Evolutionary conservation across 2,329 filamentous ascomycete species (phyloP).

Genomic region (Sporothrix inflata): DNA sequence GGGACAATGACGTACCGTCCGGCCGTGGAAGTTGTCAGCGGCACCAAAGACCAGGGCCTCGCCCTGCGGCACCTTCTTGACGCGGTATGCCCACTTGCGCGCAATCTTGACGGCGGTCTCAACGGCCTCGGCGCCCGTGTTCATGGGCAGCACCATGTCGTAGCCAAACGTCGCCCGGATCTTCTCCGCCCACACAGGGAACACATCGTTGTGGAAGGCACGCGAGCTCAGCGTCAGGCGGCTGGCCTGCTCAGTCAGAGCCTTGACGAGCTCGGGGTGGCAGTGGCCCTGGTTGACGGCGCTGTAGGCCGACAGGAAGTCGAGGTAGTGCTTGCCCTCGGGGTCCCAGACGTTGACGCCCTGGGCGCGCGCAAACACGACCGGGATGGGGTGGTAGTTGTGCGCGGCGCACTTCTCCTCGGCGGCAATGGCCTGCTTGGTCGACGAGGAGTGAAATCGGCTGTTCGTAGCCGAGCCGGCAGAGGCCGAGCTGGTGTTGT

Average conservation of each 20-base stretch:
- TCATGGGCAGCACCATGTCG: constrained; percentile 98
- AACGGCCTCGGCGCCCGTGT: constrained; percentile 93
- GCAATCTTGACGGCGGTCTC: constrained; percentile 97
- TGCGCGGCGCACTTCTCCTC: constrained; percentile 90
- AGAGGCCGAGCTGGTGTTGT: constrained; percentile 44
- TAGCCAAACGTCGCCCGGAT: constrained; percentile 88
- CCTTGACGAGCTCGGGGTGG: constrained; percentile 92
- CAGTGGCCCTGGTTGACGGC: constrained; percentile 98
- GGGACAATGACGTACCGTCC: constrained; percentile 67
- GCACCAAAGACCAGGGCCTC: constrained; percentile 85
- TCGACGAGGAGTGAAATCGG: constrained; percentile 75
- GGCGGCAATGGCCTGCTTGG: constrained; percentile 74
- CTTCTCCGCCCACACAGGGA: constrained; percentile 93
- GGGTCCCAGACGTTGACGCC: constrained; percentile 96
- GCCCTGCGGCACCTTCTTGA: constrained; percentile 83
- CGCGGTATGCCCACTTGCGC: constrained; percentile 97
- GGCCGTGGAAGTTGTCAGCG: constrained; percentile 92
- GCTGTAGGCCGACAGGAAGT: constrained; percentile 97
- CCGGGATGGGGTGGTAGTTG: constrained; percentile 97
- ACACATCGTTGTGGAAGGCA: constrained; percentile 98
- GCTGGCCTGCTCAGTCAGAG: constrained; percentile 84
- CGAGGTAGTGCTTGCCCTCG: constrained; percentile 91
- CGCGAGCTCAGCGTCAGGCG: constrained; percentile 89
- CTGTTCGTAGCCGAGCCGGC: constrained; percentile 44
- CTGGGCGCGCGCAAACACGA: constrained; percentile 85